These are phyloP conservation scores for Podospora fimiseda DNA, from an alignment of 495 filamentous ascomycete species.

Conservation along the genomic window DNA sequence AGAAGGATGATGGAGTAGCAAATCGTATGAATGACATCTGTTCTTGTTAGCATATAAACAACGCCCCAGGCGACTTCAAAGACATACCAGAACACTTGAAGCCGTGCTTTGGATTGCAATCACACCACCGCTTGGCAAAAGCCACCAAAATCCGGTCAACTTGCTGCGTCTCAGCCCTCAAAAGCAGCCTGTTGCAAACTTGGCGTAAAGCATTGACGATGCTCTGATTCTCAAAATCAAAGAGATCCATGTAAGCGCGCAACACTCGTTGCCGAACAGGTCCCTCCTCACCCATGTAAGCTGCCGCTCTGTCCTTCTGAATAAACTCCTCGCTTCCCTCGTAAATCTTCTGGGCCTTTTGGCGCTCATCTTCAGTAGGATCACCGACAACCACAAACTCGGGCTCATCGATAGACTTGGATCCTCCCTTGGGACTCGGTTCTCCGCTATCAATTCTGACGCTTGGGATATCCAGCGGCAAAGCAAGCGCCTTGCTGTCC, in stretches of 20 bases:
- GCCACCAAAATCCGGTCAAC: slow-evolving; percentile 89
- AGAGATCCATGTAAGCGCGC: slow-evolving; percentile 85
- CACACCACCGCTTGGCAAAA: slow-evolving; percentile 84
- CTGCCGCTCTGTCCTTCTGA: slow-evolving; percentile 67
- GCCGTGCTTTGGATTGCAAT: slow-evolving; percentile 88
- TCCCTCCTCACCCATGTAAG: slow-evolving; percentile 81
- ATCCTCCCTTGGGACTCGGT: slow-evolving; percentile 18
- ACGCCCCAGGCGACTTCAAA: too few relatives aligned
- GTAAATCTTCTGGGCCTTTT: slow-evolving; percentile 74
- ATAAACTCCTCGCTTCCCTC: slow-evolving; percentile 80
- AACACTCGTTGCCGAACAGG: slow-evolving; percentile 58
- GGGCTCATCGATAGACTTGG: slow-evolving; percentile 44
- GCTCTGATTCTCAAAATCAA: slow-evolving; percentile 77
- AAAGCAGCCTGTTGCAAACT: slow-evolving; percentile 73
- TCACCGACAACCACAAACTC: slow-evolving; percentile 40
- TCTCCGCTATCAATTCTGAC: slow-evolving; percentile 29
- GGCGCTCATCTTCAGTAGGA: slow-evolving; percentile 59
- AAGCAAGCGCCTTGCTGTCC: slow-evolving; percentile 30
- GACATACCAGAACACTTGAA: slow-evolving; percentile 80
- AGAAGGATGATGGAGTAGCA: slow-evolving; percentile 92
- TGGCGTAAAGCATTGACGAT: slow-evolving; percentile 72
- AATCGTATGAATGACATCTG: slow-evolving; percentile 94
- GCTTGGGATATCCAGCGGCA: slow-evolving; percentile 39
- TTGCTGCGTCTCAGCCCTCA: slow-evolving; percentile 93
- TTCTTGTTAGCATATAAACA: neutral